These are phyloP conservation scores for Juglanconis sp. DNA, from an alignment of 2,329 filamentous ascomycete genomes.

Conservation along the genomic window DNA sequence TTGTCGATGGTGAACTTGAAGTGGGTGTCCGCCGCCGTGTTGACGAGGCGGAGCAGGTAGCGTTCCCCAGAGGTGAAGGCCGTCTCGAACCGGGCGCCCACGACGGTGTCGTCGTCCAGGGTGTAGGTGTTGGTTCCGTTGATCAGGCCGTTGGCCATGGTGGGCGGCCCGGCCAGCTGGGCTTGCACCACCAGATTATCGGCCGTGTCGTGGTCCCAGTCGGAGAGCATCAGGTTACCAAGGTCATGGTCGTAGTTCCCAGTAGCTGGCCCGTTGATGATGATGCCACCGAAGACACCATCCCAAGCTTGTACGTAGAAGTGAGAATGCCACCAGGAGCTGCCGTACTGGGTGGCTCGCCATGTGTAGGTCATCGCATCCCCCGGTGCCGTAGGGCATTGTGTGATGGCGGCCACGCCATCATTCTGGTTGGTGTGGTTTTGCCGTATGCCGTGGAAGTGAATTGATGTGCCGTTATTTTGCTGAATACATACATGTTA, in stretches of 20 bases:
- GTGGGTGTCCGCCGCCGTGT: constrained; percentile 36
- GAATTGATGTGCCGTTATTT: constrained; percentile 37
- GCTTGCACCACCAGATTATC: constrained; percentile 36
- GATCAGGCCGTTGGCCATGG: constrained; percentile 36
- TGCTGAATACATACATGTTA: constrained; percentile 53
- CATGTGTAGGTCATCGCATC: constrained; percentile 37
- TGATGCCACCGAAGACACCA: constrained; percentile 44
- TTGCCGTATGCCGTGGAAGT: constrained; percentile 47
- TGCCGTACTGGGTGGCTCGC: constrained; percentile 32
- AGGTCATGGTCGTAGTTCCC: constrained; percentile 47
- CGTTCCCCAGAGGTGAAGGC: constrained; percentile 21
- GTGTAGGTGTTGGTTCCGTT: constrained; percentile 34
- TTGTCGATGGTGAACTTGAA: constrained; percentile 44
- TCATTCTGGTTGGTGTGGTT: constrained; percentile 39
- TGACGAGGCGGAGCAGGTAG: constrained; percentile 1
- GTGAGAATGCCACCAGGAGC: constrained; percentile 35
- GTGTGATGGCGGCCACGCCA: constrained; percentile 36
- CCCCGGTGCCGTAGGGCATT: constrained; percentile 47
- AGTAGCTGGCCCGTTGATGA: constrained; percentile 42
- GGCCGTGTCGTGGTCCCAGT: constrained; percentile 3
- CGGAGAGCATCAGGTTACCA: constrained; percentile 31
- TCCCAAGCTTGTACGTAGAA: constrained; percentile 34
- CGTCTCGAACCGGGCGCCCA: constrained; percentile 25
- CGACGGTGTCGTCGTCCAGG: constrained; percentile 40
- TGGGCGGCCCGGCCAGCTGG: constrained; percentile 41